phyloP scores from a whole-genome alignment of 169 alveolate species.

The Plasmodium blacklocki region DNA sequence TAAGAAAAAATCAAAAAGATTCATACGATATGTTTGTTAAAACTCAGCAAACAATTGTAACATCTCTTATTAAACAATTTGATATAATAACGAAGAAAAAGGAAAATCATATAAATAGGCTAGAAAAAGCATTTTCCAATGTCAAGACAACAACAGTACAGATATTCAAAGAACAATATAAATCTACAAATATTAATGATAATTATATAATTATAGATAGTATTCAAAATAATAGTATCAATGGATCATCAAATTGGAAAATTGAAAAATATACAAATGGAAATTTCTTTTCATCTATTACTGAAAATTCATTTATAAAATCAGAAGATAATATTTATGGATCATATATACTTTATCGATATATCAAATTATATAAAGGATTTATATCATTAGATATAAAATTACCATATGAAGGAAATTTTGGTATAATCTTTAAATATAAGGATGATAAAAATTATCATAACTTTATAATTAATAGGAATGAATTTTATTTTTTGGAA shows the following conservation, averaged over 20 bases:
- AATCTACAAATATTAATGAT: constrained; percentile 54
- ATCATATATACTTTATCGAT: constrained; percentile 54
- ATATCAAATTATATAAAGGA: constrained; percentile 64
- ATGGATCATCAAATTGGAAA: constrained; percentile 57
- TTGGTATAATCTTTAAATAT: constrained; percentile 63
- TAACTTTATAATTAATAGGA: constrained; percentile 54
- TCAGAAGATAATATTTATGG: constrained; percentile 43
- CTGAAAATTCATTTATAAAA: constrained; percentile 31
- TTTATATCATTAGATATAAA: constrained; percentile 57
- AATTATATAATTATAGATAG: constrained; percentile 52
- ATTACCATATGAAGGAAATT: constrained; percentile 64
- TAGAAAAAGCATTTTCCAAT: constrained; percentile 40
- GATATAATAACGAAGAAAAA: constrained; percentile 38
- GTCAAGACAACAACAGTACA: constrained; percentile 38
- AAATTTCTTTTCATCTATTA: constrained; percentile 55
- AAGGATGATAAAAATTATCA: constrained; percentile 48
- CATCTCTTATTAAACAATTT: constrained; percentile 47
- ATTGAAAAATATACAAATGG: constrained; percentile 66
- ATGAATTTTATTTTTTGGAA: constrained; percentile 63
- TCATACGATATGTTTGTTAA: constrained; percentile 16
- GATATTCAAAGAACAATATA: constrained; percentile 44
- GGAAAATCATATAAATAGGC: constrained; percentile 28
- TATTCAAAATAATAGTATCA: constrained; percentile 16
- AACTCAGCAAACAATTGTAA: constrained; percentile 4
- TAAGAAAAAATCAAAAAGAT: constrained; percentile 25